Base-by-base conservation (phyloP, 2,329 filamentous ascomycete species). In the Aureobasidium sp. region DNA sequence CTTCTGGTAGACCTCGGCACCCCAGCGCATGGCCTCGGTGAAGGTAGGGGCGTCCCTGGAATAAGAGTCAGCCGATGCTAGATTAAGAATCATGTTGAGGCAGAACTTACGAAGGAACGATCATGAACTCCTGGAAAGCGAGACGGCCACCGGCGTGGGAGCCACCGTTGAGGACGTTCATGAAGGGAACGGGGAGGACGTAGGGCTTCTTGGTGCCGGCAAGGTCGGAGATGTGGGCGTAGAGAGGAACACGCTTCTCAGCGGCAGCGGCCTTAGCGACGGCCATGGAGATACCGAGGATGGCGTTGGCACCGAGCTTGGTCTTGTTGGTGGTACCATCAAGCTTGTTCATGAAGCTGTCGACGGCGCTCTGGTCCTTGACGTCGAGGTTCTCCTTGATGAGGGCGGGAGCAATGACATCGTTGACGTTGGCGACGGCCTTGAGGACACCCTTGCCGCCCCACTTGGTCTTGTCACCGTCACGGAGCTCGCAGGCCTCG, bases 1-100 rank as follows among this genome's bases (percentile, higher is more conserved):
- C 80, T 90, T 89, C 80, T 97, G 93, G 88, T 99, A 99, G 73
- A 97, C 91, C 82, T 99, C 94, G 72, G 93, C 81, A 78, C 94
- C 94, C 81, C 96, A 91, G 77, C 93, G 92, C 81, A 99, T 87
- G 75, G 88, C 94, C 84, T 99, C 94, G 70, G 87, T 86, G 87
- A 99, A 99, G 66, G 89, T 87, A 65, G 91, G 88, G 69, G 94
- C 94, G 66, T 86, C 83, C 70, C 88, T 91, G 65, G 7, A 65
- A 64, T 64, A 56, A 62, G 5, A 37, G 61, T 69, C 36, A 70
- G 67, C 59, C 64, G 44, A 61, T 52, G 56, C 22, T 34, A 1
- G 29, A n/a, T 39, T 1, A 3, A 29, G 2, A 8, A 12, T 42
- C 1, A 2, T 22, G 14, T 29, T 8, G 37, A 17, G 2, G 51